phyloP scores from a whole-genome alignment of 2,329 filamentous ascomycete genomes.

The Xylariaceae sp. region DNA sequence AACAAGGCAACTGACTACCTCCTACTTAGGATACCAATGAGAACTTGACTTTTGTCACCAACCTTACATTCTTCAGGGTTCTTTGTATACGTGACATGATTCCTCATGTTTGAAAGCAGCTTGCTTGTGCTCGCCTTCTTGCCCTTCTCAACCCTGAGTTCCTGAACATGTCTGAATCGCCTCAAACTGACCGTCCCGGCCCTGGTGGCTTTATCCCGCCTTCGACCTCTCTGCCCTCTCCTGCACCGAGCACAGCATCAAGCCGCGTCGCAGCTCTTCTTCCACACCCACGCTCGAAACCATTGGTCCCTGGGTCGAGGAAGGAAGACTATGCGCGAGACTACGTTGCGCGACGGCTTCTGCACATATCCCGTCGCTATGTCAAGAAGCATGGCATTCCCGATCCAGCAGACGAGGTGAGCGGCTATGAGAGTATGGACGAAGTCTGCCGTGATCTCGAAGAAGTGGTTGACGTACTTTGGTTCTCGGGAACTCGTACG shows the following conservation, averaged over 20 bases:
- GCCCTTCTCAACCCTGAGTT: no score
- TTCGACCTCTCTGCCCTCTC: conserved; percentile 54
- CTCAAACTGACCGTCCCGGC: conserved; percentile 16
- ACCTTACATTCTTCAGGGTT: no score
- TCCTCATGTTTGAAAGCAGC: no score
- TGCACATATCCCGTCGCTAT: conserved; percentile 62
- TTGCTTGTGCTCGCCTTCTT: no score
- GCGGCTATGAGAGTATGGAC: conserved; percentile 65
- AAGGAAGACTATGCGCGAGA: conserved; percentile 66
- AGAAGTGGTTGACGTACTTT: conserved; percentile 77
- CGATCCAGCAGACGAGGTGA: conserved; percentile 53
- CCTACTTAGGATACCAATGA: no score
- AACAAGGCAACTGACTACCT: no score
- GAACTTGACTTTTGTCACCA: no score
- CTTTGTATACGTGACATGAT: no score
- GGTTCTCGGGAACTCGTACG: conserved; percentile 87
- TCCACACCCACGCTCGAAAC: conserved; percentile 60
- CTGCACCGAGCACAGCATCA: conserved; percentile 58
- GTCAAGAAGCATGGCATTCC: conserved; percentile 62
- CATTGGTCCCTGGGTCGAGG: conserved; percentile 60
- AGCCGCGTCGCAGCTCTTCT: conserved; percentile 48
- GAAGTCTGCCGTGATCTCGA: conserved; percentile 79
- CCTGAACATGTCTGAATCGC: conserved; percentile 33
- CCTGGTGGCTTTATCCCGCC: conserved; percentile 59
- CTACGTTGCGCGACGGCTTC: conserved; percentile 60